phyloP scores from a whole-genome alignment of 306 rosid species.

The Albizia julibrissin region DNA sequence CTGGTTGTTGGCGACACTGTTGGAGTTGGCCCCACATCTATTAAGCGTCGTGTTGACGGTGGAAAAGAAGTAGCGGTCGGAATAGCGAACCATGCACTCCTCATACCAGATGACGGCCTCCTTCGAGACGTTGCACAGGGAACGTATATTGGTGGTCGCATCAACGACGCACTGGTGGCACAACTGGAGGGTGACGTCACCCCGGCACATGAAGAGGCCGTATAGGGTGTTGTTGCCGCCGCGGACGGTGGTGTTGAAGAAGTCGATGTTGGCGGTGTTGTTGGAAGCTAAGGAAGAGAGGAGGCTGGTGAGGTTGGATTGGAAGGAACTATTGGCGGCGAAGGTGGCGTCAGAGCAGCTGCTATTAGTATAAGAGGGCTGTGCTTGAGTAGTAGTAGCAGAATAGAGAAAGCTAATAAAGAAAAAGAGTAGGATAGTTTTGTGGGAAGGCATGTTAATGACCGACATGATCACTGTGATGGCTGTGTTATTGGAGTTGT shows the following conservation, averaged over 20 bases:
- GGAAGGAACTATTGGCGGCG: background rate
- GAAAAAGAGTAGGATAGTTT: background rate
- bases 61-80: constrained; percentile 28
- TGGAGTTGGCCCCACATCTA: background rate
- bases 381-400: constrained; percentile 9
- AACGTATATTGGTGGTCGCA: background rate
- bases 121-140: background rate
- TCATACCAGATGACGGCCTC: constrained; percentile 35
- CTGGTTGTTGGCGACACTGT: constrained; percentile 11
- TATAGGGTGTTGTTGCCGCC: background rate
- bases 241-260: constrained; percentile 30
- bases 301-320: background rate
- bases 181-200: background rate
- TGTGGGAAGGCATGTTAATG: background rate
- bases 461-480: background rate
- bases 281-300: constrained; percentile 24
- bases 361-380: background rate
- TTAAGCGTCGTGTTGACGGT: background rate
- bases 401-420: background rate
- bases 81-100: constrained; percentile 39
- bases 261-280: constrained; percentile 7
- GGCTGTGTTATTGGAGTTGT: background rate
- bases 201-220: constrained; percentile 40
- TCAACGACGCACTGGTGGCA: constrained; percentile 15
- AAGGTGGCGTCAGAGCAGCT: background rate